Base-by-base conservation (phyloP, 2,329 filamentous ascomycete genomes). In the Chrysosporium keratinophilum region DNA sequence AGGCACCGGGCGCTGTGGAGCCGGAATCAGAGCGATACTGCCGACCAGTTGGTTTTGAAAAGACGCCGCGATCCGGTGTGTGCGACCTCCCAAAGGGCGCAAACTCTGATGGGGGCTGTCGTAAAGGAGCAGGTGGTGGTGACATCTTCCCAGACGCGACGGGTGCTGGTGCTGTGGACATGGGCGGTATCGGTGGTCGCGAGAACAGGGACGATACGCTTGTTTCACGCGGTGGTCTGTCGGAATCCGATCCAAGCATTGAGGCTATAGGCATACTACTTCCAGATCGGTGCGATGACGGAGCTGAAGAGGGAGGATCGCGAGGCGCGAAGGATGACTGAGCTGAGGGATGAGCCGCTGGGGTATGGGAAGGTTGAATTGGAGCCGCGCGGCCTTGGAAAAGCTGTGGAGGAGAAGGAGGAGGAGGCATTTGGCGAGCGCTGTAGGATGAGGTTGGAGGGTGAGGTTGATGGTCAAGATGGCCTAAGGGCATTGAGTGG, bases 211-310 rank as follows among this genome's bases (percentile, higher is more conserved):
- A 69, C 50, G 67, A 67, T 50, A 68, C 66, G 58, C 65, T 68
- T 62, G 66, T 68, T 63, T 74, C 73, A 67, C 76, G 75, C 65
- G 68, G 67, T 40, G 69, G 61, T 53, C 70, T 71, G 48, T 76
- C 69, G 45, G 75, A 62, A 60, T 78, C 76, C 11, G 73, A 74
- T 56, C 82, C 83, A 56, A 87, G 77, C 69, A 87, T 79, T 43
- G 83, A 83, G n/a, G 82, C 84, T 67, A 87, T 86, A 45, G 83
- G 85, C 83, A 87, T 86, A 69, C 80, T 82, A 63, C 79, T 79
- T 50, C 77, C 78, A 11, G 78, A 77, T 56, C 82, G 76, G 65
- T 78, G 74, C 54, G 73, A 67, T 19, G 77, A 72, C 19, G 52
- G 41, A 17, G 40, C 40, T 19, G 70, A 71, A 15, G 72, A 70